Evolutionary conservation across 1,284 basidiomycete genomes (phyloP).

Genomic region (Meira miltonrushii): DNA sequence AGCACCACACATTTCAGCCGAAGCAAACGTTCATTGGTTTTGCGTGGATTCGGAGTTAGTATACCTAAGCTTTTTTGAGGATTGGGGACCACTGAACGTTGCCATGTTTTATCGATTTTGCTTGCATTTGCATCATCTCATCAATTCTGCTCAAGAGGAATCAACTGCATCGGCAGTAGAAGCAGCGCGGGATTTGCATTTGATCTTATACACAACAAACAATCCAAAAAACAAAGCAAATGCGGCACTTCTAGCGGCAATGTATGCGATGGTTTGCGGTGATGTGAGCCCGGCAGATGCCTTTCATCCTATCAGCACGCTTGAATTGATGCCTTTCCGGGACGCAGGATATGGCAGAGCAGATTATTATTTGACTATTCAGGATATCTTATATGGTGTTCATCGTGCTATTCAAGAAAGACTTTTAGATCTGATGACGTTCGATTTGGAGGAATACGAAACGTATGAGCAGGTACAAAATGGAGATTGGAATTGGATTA

Average conservation of each 20-base stretch:
- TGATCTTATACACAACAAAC: conserved; percentile 83
- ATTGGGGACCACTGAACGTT: conserved; percentile 64
- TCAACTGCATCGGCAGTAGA: not conserved
- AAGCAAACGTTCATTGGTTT: conserved; percentile 40
- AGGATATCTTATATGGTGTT: conserved; percentile 82
- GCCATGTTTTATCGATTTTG: conserved; percentile 66
- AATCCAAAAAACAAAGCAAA: conserved; percentile 86
- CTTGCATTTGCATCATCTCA: conserved; percentile 79
- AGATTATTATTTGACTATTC: conserved; percentile 82
- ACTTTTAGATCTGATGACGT: conserved; percentile 84
- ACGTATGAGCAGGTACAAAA: conserved; percentile 62
- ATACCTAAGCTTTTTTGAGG: conserved; percentile 73
- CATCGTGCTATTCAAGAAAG: conserved; percentile 87
- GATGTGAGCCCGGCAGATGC: conserved; percentile 89
- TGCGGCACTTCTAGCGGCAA: conserved; percentile 80
- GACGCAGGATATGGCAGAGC: conserved; percentile 90
- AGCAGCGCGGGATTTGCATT: conserved; percentile 56
- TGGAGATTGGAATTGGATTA: conserved; percentile 95
- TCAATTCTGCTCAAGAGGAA: conserved; percentile 56
- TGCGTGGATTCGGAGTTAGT: conserved; percentile 78
- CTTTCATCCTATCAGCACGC: conserved; percentile 64
- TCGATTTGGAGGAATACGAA: conserved; percentile 77
- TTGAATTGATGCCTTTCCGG: conserved; percentile 82
- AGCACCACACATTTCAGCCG: conserved; percentile 17
- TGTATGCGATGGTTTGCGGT: conserved; percentile 85